These are phyloP conservation scores for Apophysomyces elegans DNA, from an alignment of 371 early-diverging fungal species.

Conservation along the genomic window DNA sequence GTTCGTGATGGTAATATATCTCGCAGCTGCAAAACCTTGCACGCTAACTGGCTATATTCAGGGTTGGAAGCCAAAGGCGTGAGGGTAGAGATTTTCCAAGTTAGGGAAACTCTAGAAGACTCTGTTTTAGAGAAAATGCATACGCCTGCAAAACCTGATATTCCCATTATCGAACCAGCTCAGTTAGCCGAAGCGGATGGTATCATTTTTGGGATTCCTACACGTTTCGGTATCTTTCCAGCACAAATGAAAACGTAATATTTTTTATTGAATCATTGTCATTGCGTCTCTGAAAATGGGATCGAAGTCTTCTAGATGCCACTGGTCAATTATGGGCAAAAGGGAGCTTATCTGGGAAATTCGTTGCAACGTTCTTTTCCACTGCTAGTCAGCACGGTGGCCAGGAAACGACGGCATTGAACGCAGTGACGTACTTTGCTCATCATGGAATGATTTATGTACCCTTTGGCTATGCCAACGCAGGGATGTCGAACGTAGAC, in stretches of 20 bases:
- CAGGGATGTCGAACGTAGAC: slow-evolving; percentile 34
- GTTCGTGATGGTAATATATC: slow-evolving; percentile 54
- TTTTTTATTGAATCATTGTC: not conserved
- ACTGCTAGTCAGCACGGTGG: slow-evolving; percentile 78
- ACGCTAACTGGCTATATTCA: not conserved
- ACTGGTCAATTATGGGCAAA: slow-evolving; percentile 77
- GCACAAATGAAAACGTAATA: slow-evolving; percentile 74
- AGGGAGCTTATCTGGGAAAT: slow-evolving; percentile 72
- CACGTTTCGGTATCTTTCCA: slow-evolving; percentile 71
- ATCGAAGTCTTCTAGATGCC: slow-evolving; percentile 57
- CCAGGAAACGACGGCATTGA: slow-evolving; percentile 79
- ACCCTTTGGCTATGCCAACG: slow-evolving; percentile 68
- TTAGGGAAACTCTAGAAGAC: slow-evolving; percentile 70
- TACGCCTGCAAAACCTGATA: slow-evolving; percentile 60
- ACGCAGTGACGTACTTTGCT: slow-evolving; percentile 68
- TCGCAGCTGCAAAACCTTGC: not conserved
- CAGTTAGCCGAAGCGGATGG: slow-evolving; percentile 75
- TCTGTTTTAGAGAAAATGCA: slow-evolving; percentile 76
- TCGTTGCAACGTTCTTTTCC: slow-evolving; percentile 75
- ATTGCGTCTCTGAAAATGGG: not conserved
- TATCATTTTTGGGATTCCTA: slow-evolving; percentile 73
- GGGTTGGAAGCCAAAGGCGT: slow-evolving; percentile 60
- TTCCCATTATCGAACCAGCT: slow-evolving; percentile 66
- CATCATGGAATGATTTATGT: slow-evolving; percentile 86
- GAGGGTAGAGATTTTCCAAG: slow-evolving; percentile 65